Base-by-base conservation (phyloP, 176 grass and related monocot species). In the Oryza officinalis region DNA sequence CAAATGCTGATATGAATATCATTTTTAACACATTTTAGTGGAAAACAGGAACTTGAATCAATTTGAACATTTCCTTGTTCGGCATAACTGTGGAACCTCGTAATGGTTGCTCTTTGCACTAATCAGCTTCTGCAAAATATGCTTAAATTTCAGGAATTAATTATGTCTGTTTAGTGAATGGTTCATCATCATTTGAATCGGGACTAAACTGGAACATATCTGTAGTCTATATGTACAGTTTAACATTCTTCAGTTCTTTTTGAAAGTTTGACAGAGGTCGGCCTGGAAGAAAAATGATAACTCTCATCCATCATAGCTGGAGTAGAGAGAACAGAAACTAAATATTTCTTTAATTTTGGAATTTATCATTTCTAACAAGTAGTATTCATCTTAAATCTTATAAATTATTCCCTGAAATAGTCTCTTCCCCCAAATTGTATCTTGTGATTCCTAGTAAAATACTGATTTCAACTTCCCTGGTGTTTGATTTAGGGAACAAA, bases 271-370 rank as follows among this genome's bases (percentile, higher is more conserved):
- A 38, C 18, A 57, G 6, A 1, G 1, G 1, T 57, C 52, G 1
- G 52, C 52, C n/a, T 81, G 32, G 57, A 64, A 65, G 35, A 64
- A 5, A 20, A 67, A 37, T 37, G 1, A 14, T 32, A 32, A 63
- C 12, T 73, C n/a, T 40, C 37, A 31, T 81, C 79, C 32, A 20
- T 81, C 37, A 32, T 71, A 60, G 23, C n/a, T 60, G 32, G 46
- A 60, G 26, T 49, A 71, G 32, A 41, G 1, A 43, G 10, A 10
- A 81, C 20, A 6, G 17, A 8, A 8, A 57, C 20, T n/a, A 57
- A 22, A 57, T n/a, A 57, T 57, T 57, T 23, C 28, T 45, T 69
- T 9, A 4, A 13, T 35, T 25, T 6, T 54, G 2, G 50, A 80
- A 9, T 18, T 70, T 49, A 46, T 14, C 27, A 23, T 28, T 35